Evolutionary conservation across 805 yeast genomes (phyloP).

Genomic region (Sugiyamaella lignohabitans): DNA sequence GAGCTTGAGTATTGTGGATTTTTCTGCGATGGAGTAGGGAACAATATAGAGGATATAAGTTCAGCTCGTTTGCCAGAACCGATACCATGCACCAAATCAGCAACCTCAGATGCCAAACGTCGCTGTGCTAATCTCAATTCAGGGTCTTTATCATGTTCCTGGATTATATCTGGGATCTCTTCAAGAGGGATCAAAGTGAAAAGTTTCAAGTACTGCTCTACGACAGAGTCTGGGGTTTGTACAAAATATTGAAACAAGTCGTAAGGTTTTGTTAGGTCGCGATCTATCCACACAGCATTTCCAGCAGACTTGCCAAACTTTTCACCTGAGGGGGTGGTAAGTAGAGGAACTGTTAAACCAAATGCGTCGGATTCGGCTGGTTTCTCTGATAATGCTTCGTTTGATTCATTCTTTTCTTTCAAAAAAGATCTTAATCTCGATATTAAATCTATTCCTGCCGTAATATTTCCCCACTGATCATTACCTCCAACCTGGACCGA

Average conservation of each 20-base stretch:
- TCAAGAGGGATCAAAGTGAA: conserved; percentile 71
- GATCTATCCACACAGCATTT: conserved; percentile 84
- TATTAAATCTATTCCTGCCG: conserved; percentile 89
- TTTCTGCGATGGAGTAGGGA: conserved; percentile 5
- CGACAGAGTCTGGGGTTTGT: conserved; percentile 71
- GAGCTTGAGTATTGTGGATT: conserved; percentile 32
- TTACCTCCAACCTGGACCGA: conserved; percentile 85
- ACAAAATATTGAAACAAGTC: conserved; percentile 81
- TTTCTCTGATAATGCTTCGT: conserved; percentile 9
- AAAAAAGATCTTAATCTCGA: conserved; percentile 42
- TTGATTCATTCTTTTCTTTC: conserved; percentile 1
- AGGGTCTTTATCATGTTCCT: conserved; percentile 51
- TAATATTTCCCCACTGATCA: conserved; percentile 97
- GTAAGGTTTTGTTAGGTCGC: conserved; percentile 67
- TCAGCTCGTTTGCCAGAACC: conserved; percentile 65
- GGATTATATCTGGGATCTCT: conserved; percentile 49
- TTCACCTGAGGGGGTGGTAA: conserved; percentile 83
- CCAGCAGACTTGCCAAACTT: conserved; percentile 98
- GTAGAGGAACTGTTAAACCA: conserved; percentile 84
- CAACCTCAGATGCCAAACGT: conserved; percentile 73
- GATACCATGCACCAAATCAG: conserved; percentile 80
- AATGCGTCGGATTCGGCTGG: conserved; percentile 29
- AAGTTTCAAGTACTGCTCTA: conserved; percentile 58
- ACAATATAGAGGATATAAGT: conserved; percentile 32
- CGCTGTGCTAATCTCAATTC: conserved; percentile 66